Evolutionary conservation across 352 stramenopile genomes (phyloP).

Genomic region (Phytophthora cryptogea): DNA sequence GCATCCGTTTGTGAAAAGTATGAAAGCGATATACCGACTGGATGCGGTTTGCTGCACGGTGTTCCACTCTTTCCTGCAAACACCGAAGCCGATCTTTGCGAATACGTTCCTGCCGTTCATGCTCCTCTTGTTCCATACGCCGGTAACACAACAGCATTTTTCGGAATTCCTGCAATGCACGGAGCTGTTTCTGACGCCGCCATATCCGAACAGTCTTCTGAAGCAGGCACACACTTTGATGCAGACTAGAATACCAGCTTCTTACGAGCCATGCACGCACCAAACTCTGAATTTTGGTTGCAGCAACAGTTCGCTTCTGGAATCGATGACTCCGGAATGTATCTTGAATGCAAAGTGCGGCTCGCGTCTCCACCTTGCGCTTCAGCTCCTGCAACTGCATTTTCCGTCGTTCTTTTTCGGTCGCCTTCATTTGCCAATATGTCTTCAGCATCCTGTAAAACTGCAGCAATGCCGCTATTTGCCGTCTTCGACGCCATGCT

Average conservation of each 20-base stretch:
- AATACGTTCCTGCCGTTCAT: constrained; percentile 33
- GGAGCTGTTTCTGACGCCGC: constrained; percentile 42
- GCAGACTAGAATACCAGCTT: constrained; percentile 20
- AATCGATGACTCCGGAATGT: constrained; percentile 20
- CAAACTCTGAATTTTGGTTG: constrained; percentile 39
- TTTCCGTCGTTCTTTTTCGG: constrained; percentile 23
- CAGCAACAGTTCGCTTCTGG: constrained; percentile 31
- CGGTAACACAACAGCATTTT: constrained; percentile 37
- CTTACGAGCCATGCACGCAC: constrained; percentile 23
- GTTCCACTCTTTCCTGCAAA: constrained; percentile 35
- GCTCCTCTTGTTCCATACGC: constrained; percentile 34
- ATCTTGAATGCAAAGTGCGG: constrained; percentile 23
- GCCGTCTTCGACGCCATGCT: constrained; percentile 40
- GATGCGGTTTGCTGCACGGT: constrained; percentile 38
- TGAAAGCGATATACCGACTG: constrained; percentile 35
- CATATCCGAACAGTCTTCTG: constrained; percentile 48
- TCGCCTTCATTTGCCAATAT: constrained; percentile 40
- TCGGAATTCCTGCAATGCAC: constrained; percentile 37
- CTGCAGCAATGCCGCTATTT: constrained; percentile 34
- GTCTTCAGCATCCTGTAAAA: constrained; percentile 46
- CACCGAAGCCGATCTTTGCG: constrained; percentile 22
- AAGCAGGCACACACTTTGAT: constrained; percentile 25
- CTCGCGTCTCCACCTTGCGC: constrained; percentile 27
- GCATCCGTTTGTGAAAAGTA: constrained; percentile 24
- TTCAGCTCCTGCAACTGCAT: constrained; percentile 21